These are phyloP conservation scores for Camellia granthamiana DNA, from an alignment of 148 eudicot species.

Conservation along the genomic window DNA sequence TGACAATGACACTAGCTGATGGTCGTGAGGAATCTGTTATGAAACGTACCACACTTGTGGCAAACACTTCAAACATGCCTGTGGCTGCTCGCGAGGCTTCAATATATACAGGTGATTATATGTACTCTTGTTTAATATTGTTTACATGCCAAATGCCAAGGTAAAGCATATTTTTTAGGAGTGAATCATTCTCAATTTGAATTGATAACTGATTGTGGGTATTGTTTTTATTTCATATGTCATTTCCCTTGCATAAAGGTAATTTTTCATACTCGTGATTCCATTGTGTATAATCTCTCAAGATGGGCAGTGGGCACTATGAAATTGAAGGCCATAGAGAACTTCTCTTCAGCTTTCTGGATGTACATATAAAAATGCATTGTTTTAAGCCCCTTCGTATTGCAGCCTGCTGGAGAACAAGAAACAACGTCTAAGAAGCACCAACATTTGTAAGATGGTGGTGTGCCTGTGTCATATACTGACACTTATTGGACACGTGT, in stretches of 20 bases:
- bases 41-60: conserved; percentile 99
- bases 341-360: background rate
- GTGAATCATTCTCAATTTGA: background rate
- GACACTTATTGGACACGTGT: too few species aligned
- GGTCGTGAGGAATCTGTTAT: conserved; percentile 99
- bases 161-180: conserved; percentile 7
- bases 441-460: too few species aligned
- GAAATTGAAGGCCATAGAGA: background rate
- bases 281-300: background rate
- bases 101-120: conserved; percentile 77
- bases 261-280: background rate
- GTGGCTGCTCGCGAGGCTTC: conserved; percentile 99
- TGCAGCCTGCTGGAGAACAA: background rate
- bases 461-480: too few species aligned
- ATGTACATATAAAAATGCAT: background rate
- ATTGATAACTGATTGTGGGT: background rate
- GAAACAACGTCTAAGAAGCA: too few species aligned
- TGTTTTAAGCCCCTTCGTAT: background rate
- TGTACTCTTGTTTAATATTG: background rate
- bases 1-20: conserved; percentile 98
- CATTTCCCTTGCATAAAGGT: background rate
- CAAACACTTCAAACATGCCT: conserved; percentile 99
- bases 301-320: background rate
- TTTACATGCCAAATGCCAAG: conserved; percentile 27
- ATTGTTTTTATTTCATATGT: background rate